phyloP scores from a whole-genome alignment of 2,329 filamentous ascomycete species.

The Bipolaris sorokiniana region DNA sequence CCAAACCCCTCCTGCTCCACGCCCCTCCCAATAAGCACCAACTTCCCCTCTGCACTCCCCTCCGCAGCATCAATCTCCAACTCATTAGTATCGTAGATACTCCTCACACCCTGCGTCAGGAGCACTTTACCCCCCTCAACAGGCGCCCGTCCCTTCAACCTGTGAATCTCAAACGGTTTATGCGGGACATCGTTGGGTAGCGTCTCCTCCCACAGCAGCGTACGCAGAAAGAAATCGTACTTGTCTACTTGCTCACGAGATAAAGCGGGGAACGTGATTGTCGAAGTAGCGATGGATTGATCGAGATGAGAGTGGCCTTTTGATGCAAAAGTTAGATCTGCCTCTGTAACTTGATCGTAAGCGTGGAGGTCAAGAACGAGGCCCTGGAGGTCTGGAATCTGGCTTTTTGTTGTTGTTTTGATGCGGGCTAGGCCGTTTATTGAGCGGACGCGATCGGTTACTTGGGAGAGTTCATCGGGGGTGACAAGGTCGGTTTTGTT shows the following conservation, averaged over 20 bases:
- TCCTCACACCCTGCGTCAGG: conserved; percentile 88
- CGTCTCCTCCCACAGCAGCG: conserved; percentile 79
- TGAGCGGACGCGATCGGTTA: conserved; percentile 73
- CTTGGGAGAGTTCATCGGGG: conserved; percentile 68
- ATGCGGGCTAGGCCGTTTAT: conserved; percentile 92
- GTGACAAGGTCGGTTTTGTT: conserved; percentile 92
- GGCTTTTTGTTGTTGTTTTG: conserved; percentile 78
- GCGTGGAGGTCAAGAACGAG: conserved; percentile 89
- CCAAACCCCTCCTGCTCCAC: conserved; percentile 31
- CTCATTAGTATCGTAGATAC: conserved; percentile 91
- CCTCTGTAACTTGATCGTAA: conserved; percentile 78
- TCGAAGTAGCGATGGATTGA: conserved; percentile 82
- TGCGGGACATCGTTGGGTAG: conserved; percentile 54
- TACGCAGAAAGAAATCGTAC: conserved; percentile 82
- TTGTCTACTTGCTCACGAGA: conserved; percentile 61
- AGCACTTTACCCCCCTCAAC: conserved; percentile 70
- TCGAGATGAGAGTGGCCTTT: conserved; percentile 93
- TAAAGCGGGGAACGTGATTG: conserved; percentile 70
- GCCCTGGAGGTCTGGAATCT: conserved; percentile 81
- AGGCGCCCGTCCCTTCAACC: conserved; percentile 80
- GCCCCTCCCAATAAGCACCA: conserved; percentile 43
- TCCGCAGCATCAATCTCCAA: not conserved
- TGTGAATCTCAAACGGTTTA: conserved; percentile 76
- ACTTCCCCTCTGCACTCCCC: conserved; percentile 25
- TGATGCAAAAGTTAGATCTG: conserved; percentile 67